A percentile compares a stretch with the other conserved stretches of the same genome.
Conservation (phyloP, 2,329 filamentous ascomycete genomes). For the Aspergillus ruber region DNA sequence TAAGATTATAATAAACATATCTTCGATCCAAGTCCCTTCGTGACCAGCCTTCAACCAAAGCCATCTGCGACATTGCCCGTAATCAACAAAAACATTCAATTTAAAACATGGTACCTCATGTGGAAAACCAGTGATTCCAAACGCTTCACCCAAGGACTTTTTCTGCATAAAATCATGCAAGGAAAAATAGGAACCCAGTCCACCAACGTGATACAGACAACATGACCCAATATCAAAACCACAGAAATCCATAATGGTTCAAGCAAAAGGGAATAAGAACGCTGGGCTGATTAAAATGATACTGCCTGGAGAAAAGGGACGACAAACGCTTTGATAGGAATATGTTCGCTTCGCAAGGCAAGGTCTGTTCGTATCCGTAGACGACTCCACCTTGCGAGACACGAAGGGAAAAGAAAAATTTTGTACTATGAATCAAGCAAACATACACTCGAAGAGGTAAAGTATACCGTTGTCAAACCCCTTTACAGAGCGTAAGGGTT, state of each 20-base stretch:
- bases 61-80: slow-evolving; percentile 5
- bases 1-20: slow-evolving; percentile 17
- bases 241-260: slow-evolving; percentile 4
- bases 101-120: too few relatives aligned
- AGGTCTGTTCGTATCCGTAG: slow-evolving; percentile 2
- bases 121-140: slow-evolving; percentile 1
- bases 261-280: slow-evolving; percentile 12
- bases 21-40: slow-evolving; percentile 7
- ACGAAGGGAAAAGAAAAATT: slow-evolving; percentile 8
- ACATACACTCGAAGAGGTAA: slow-evolving; percentile 18
- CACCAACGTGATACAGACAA: slow-evolving; percentile 1
- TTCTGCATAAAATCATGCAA: slow-evolving; percentile 1
- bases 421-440: slow-evolving; percentile 18
- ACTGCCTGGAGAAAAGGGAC: slow-evolving; percentile 7
- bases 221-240: neutral
- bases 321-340: slow-evolving; percentile 1
- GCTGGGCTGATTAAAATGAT: slow-evolving; percentile 19
- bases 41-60: slow-evolving; percentile 7
- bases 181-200: neutral
- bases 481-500: slow-evolving; percentile 46
- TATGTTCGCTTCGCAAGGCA: slow-evolving; percentile 8
- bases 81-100: neutral
- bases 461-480: slow-evolving; percentile 5
- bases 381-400: slow-evolving; percentile 3
- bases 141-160: slow-evolving; percentile 2